Base-by-base conservation (phyloP, 768 basidiomycete species). In the Pisolithus marmoratus region DNA sequence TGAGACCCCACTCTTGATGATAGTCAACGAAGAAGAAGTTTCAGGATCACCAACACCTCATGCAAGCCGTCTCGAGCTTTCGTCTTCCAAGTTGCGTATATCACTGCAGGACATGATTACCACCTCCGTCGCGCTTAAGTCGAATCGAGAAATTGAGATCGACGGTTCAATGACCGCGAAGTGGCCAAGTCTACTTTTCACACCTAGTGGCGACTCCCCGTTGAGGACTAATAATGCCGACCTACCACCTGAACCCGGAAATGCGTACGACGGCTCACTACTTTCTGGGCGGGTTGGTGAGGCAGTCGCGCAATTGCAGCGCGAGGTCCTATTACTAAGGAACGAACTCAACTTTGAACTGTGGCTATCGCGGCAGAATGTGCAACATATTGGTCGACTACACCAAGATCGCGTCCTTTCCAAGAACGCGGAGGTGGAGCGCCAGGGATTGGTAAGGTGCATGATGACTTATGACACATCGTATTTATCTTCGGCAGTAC, bases 271-370 rank as follows among this genome's bases (percentile, higher is more conserved):
- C 47, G 52, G 46, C 37, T 47, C 50, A 14, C 63, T 65, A 11
- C 55, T 78, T 17, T 74, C 81, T 8, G 57, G 70, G 6, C 78
- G 79, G 58, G 73, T 82, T n/a, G 73, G 74, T n/a, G 78, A 82
- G 49, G 83, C 82, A 8, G 81, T 93, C 27, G 78, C 83, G 14
- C 75, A 72, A 6, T 71, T 94, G 52, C 91, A 94, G 65, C 75
- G 85, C 41, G 88, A 93, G 60, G 75, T 87, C 2, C 66, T 91
- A 2, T 66, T 91, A 26, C 72, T 93, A 26, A 76, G 85, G 46
- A 90, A 83, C 62, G 90, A 93, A 57, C 79, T 93, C 38, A 90
- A 90, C 62, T 90, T 92, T 54, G 87, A 93, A 69, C 72, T 85
- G 23, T 94, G 90, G 87, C 71, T 87, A 38, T 83, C 87, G 52